These are phyloP conservation scores for Yamadazyma takamatsuzukensis DNA, from an alignment of 805 yeast genomes.

Conservation along the genomic window DNA sequence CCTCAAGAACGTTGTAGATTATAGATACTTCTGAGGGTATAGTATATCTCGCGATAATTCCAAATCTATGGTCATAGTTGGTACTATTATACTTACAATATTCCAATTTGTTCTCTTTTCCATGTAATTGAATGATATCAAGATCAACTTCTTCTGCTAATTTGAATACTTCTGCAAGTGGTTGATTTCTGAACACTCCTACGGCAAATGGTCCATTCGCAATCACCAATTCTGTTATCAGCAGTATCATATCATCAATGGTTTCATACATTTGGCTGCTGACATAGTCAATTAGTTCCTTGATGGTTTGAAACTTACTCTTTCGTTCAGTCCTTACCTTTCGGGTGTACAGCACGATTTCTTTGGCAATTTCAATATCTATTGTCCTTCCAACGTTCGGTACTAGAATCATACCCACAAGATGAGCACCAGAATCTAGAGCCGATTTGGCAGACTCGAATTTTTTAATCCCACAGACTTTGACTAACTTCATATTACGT, in stretches of 20 bases:
- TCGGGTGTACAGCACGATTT: slow-evolving; percentile 25
- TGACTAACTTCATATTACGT: slow-evolving; percentile 53
- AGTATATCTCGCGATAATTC: slow-evolving; percentile 71
- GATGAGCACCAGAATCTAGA: slow-evolving; percentile 64
- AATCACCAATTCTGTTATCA: slow-evolving; percentile 16
- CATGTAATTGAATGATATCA: slow-evolving; percentile 89
- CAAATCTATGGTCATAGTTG: slow-evolving; percentile 33
- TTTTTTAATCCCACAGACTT: slow-evolving; percentile 80
- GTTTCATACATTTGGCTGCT: slow-evolving; percentile 9
- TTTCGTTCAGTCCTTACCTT: slow-evolving; percentile 15
- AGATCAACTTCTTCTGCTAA: slow-evolving; percentile 44
- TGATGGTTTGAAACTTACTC: slow-evolving; percentile 16
- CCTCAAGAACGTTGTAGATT: slow-evolving; percentile 21
- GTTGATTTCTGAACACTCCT: slow-evolving; percentile 88
- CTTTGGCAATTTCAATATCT: slow-evolving; percentile 23
- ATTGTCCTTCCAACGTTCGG: slow-evolving; percentile 78
- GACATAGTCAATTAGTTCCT: slow-evolving; percentile 15
- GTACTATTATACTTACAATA: slow-evolving; percentile 40
- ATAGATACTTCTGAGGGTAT: slow-evolving; percentile 48
- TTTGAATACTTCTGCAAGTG: slow-evolving; percentile 54
- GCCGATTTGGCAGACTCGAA: slow-evolving; percentile 70
- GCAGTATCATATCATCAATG: slow-evolving; percentile 28
- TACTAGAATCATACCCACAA: slow-evolving; percentile 83
- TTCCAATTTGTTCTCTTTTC: slow-evolving; percentile 53
- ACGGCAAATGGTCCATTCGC: slow-evolving; percentile 66